phyloP scores from a whole-genome alignment of 208 protist genomes.

The Sergeia podlipaevii region DNA sequence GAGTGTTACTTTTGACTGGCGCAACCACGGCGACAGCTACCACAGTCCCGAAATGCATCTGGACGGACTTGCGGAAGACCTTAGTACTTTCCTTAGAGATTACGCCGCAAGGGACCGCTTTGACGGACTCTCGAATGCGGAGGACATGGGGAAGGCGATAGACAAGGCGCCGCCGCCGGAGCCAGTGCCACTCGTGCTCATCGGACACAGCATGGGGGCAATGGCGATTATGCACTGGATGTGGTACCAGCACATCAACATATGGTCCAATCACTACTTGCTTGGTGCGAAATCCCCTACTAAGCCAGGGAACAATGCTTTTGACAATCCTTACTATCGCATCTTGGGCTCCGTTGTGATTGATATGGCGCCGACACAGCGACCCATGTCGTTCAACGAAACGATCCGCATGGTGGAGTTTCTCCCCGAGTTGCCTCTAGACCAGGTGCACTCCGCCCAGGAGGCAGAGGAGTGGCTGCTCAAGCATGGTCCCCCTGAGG shows the following conservation, averaged over 20 bases:
- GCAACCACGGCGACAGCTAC: constrained; percentile 38
- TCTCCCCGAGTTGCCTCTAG: constrained; percentile 24
- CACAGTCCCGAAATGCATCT: constrained; percentile 31
- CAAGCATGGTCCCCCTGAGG: constrained; percentile 21
- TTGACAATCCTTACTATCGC: constrained; percentile 24
- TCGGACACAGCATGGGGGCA: constrained; percentile 48
- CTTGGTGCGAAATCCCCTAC: neutral
- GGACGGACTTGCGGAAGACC: constrained; percentile 36
- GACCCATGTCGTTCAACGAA: constrained; percentile 31
- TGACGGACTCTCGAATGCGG: neutral
- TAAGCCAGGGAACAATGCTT: constrained; percentile 1
- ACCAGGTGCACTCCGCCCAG: constrained; percentile 7
- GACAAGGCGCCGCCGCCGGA: neutral
- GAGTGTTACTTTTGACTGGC: constrained; percentile 35
- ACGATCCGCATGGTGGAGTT: constrained; percentile 30
- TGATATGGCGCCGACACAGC: constrained; percentile 34
- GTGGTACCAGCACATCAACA: constrained; percentile 31
- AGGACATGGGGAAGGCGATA: neutral
- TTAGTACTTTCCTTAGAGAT: constrained; percentile 18
- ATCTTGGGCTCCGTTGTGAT: constrained; percentile 32
- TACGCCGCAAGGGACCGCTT: constrained; percentile 10
- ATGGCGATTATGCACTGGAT: constrained; percentile 45
- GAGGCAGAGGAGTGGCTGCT: constrained; percentile 42
- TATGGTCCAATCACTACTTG: constrained; percentile 18
- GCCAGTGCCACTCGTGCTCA: constrained; percentile 35